Evolutionary conservation across 1,284 basidiomycete genomes (phyloP).

Genomic region (Marasmius oreades): DNA sequence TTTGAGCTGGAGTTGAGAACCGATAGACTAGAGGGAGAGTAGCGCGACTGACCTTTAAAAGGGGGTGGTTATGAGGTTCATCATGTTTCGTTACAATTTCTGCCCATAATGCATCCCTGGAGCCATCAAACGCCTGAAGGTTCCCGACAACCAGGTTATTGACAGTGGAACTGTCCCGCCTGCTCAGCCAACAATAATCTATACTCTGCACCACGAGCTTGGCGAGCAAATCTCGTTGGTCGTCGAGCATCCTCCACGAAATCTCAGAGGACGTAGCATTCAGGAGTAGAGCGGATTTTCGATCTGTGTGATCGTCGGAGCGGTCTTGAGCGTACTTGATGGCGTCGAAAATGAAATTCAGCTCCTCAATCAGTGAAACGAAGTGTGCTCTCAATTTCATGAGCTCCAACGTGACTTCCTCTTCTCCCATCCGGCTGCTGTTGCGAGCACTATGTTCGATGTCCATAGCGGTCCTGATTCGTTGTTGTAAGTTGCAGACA

Average conservation of each 20-base stretch:
- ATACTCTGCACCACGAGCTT: constrained; percentile 84
- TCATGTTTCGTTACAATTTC: constrained; percentile 84
- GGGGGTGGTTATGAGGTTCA: constrained; percentile 63
- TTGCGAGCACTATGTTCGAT: constrained; percentile 51
- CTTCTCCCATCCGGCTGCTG: constrained; percentile 33
- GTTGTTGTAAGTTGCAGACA: constrained; percentile 72
- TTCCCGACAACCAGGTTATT: constrained; percentile 79
- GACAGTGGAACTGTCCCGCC: constrained; percentile 86
- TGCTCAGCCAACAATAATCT: constrained; percentile 82
- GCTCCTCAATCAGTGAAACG: constrained; percentile 73
- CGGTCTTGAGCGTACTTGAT: constrained; percentile 82
- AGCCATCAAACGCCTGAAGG: constrained; percentile 85
- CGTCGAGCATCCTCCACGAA: constrained; percentile 92
- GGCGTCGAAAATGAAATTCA: constrained; percentile 87
- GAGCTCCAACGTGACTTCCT: constrained; percentile 51
- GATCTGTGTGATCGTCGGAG: constrained; percentile 66
- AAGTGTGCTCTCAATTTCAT: constrained; percentile 78
- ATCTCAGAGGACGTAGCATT: constrained; percentile 85
- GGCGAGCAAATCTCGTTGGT: constrained; percentile 71
- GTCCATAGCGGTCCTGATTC: constrained; percentile 68
- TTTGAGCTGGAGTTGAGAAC: constrained; percentile 25
- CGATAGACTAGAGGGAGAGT: constrained; percentile 5
- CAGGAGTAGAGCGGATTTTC: constrained; percentile 80
- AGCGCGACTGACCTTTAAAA: constrained; percentile 52
- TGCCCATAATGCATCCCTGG: constrained; percentile 80